These are phyloP conservation scores for Malus sylvestris DNA, from an alignment of 306 rosid species.

Conservation along the genomic window DNA sequence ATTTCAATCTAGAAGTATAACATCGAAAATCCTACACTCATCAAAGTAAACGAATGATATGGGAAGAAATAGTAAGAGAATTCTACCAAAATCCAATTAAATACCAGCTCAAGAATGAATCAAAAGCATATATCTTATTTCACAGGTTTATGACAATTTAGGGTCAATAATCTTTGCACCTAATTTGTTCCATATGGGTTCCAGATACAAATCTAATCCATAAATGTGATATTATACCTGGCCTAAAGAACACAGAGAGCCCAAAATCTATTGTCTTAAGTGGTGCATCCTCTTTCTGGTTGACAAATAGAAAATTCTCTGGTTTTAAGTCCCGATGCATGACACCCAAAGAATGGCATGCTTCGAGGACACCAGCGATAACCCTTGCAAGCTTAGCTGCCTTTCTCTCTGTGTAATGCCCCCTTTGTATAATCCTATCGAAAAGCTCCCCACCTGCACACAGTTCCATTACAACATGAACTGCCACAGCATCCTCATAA, in stretches of 20 bases:
- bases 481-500: constrained; percentile 82
- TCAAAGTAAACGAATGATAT: background rate
- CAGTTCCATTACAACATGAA: constrained; percentile 80
- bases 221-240: constrained; percentile 39
- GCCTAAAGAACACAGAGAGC: constrained; percentile 79
- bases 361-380: constrained; percentile 68
- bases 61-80: background rate
- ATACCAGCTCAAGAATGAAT: background rate
- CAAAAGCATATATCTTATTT: background rate
- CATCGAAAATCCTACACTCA: background rate
- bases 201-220: background rate
- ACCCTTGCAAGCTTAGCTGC: constrained; percentile 81
- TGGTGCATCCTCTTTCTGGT: constrained; percentile 63
- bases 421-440: constrained; percentile 87
- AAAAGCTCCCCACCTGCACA: constrained; percentile 92
- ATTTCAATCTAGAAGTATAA: background rate
- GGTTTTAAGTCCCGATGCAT: constrained; percentile 97
- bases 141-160: background rate
- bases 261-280: constrained; percentile 95
- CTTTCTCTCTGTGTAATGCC: constrained; percentile 74
- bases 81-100: background rate
- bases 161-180: background rate
- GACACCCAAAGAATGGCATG: constrained; percentile 87
- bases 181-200: background rate
- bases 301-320: constrained; percentile 73